These are phyloP conservation scores for Psilocybe sp. DNA, from an alignment of 768 basidiomycete genomes.

Conservation along the genomic window DNA sequence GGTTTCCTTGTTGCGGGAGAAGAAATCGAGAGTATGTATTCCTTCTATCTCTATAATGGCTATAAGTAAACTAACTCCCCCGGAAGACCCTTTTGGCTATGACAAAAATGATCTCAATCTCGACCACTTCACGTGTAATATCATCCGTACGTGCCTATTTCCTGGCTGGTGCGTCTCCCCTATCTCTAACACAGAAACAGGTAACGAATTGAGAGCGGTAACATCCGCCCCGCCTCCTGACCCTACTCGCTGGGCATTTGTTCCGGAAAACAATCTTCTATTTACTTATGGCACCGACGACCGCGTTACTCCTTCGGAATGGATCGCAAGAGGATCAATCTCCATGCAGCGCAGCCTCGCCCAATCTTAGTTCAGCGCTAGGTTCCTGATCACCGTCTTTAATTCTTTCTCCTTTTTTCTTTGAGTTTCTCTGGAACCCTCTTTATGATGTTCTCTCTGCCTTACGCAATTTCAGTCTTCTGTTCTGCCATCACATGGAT, in stretches of 20 bases:
- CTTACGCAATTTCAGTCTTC: too few species aligned
- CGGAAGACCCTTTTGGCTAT: conserved; percentile 50
- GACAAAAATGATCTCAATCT: conserved; percentile 74
- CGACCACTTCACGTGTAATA: conserved; percentile 68
- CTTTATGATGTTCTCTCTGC: too few species aligned
- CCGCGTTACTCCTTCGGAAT: too few species aligned
- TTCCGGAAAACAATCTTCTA: conserved; percentile 53
- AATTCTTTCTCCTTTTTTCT: too few species aligned
- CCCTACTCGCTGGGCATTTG: conserved; percentile 59
- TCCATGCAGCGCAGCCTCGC: too few species aligned
- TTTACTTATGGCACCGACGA: conserved; percentile 22
- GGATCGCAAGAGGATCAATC: too few species aligned
- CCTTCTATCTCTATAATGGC: not conserved
- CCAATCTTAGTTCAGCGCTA: too few species aligned
- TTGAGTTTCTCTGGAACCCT: too few species aligned
- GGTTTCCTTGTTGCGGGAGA: conserved; percentile 72
- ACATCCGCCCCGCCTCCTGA: conserved; percentile 61
- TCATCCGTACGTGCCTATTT: conserved; percentile 48
- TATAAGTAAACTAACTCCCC: not conserved
- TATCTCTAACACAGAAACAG: conserved; percentile 15
- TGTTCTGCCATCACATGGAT: too few species aligned
- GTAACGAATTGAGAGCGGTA: conserved; percentile 60
- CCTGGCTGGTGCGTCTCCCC: not conserved
- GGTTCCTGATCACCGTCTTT: too few species aligned
- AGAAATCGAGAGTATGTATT: conserved; percentile 64